These are phyloP conservation scores for Gossypium raimondii DNA, from an alignment of 345 rosid species.

Conservation along the genomic window DNA sequence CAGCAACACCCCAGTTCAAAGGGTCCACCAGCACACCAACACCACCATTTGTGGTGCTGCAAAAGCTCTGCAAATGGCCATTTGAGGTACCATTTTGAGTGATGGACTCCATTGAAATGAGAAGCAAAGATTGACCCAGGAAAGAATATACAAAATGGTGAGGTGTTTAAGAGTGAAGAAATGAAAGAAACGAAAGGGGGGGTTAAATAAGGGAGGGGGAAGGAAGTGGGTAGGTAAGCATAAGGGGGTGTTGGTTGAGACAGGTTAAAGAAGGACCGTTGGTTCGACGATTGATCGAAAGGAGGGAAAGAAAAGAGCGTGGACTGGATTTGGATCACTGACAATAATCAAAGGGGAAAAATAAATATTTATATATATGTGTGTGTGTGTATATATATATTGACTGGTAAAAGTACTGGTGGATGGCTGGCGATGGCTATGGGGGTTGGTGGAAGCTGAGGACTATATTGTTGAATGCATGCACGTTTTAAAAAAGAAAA, in stretches of 20 bases:
- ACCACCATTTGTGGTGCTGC: slow-evolving; percentile 11
- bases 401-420: slow-evolving; percentile 22
- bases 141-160: no score
- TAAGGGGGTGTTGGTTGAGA: slow-evolving; percentile 26
- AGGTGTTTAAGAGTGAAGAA: background rate
- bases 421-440: background rate
- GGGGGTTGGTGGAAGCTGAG: background rate
- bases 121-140: background rate
- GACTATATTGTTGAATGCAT: background rate
- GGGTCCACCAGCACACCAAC: slow-evolving; percentile 36
- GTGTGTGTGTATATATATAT: background rate
- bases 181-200: background rate
- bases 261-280: slow-evolving; percentile 16
- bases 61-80: slow-evolving; percentile 14
- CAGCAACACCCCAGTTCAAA: slow-evolving; percentile 67
- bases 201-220: slow-evolving; percentile 17
- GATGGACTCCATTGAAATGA: slow-evolving; percentile 10
- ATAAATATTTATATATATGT: no score
- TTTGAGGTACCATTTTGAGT: slow-evolving; percentile 3
- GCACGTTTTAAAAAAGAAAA: background rate
- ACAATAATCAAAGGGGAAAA: background rate
- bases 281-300: background rate
- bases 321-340: background rate
- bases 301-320: slow-evolving; percentile 13
- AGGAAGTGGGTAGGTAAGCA: slow-evolving; percentile 9